Evolutionary conservation across 306 rosid genomes (phyloP).

Genomic region (Trifolium dubium): DNA sequence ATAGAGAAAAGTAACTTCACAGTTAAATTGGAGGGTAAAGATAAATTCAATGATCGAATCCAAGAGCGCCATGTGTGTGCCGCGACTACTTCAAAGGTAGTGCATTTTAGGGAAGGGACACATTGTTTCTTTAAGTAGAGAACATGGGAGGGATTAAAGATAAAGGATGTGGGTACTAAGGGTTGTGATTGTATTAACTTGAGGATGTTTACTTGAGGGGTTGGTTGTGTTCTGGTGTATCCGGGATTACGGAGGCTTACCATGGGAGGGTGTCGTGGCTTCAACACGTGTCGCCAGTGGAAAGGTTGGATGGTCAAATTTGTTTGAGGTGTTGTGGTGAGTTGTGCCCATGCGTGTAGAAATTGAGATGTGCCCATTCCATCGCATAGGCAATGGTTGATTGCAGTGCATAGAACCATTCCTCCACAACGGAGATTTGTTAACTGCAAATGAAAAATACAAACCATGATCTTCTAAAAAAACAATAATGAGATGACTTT

Average conservation of each 20-base stretch:
- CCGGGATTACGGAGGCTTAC: conserved; percentile 48
- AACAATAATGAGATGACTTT: too few species aligned
- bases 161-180: conserved; percentile 59
- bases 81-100: conserved; percentile 73
- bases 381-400: conserved; percentile 81
- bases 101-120: conserved; percentile 59
- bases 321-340: conserved; percentile 32
- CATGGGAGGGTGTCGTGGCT: conserved; percentile 53
- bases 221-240: conserved; percentile 47
- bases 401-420: conserved; percentile 79
- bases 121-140: conserved; percentile 67
- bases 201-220: conserved; percentile 43
- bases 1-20: conserved; percentile 85
- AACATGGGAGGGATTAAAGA: conserved; percentile 53
- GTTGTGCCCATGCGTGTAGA: conserved; percentile 77
- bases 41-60: conserved; percentile 58
- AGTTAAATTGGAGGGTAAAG: conserved; percentile 33
- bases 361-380: conserved; percentile 88
- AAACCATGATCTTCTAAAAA: not conserved
- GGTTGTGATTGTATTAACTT: conserved; percentile 67
- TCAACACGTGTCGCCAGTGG: conserved; percentile 66
- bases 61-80: conserved; percentile 94
- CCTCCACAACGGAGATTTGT: conserved; percentile 79
- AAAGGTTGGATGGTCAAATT: conserved; percentile 50
- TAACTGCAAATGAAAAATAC: conserved; percentile 45